phyloP scores from a whole-genome alignment of 2,329 filamentous ascomycete species.

The Colletotrichum orbiculare region DNA sequence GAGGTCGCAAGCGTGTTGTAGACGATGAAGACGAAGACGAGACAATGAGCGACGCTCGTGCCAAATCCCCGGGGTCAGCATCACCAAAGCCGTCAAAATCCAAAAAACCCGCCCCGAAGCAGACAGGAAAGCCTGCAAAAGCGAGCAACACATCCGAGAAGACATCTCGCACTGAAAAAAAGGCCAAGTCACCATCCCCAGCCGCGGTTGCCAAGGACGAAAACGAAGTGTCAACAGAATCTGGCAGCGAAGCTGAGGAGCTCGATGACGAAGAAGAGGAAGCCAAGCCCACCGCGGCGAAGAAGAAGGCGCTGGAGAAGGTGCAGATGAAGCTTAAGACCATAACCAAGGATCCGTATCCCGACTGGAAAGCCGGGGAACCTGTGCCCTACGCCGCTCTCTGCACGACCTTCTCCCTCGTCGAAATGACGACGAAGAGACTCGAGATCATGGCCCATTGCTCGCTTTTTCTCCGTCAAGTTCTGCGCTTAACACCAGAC shows the following conservation, averaged over 20 bases:
- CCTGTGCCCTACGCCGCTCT: conserved; percentile 95
- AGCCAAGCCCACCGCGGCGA: conserved; percentile 76
- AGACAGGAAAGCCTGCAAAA: conserved; percentile 26
- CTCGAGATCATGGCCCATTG: conserved; percentile 90
- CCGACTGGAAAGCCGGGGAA: conserved; percentile 90
- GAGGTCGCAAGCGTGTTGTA: conserved; percentile 54
- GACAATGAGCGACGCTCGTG: conserved; percentile 48
- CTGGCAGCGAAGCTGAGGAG: conserved; percentile 64
- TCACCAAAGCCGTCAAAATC: conserved; percentile 19
- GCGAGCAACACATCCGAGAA: conserved; percentile 40
- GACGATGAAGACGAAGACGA: conserved; percentile 64
- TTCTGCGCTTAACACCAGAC: conserved; percentile 88
- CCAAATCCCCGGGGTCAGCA: conserved; percentile 38
- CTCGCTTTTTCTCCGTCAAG: conserved; percentile 90
- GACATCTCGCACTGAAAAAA: not conserved
- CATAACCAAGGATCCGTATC: conserved; percentile 82
- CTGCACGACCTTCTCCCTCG: conserved; percentile 92
- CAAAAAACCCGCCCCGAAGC: conserved; percentile 22
- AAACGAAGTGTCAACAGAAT: conserved; percentile 41
- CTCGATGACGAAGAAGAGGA: conserved; percentile 63
- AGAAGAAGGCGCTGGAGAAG: conserved; percentile 78
- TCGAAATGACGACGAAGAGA: conserved; percentile 94
- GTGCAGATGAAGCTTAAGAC: conserved; percentile 80
- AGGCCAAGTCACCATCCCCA: conserved; percentile 22
- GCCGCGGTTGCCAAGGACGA: conserved; percentile 43